These are phyloP conservation scores for Omphalea diandra DNA, from an alignment of 441 rosid genomes.

Conservation along the genomic window DNA sequence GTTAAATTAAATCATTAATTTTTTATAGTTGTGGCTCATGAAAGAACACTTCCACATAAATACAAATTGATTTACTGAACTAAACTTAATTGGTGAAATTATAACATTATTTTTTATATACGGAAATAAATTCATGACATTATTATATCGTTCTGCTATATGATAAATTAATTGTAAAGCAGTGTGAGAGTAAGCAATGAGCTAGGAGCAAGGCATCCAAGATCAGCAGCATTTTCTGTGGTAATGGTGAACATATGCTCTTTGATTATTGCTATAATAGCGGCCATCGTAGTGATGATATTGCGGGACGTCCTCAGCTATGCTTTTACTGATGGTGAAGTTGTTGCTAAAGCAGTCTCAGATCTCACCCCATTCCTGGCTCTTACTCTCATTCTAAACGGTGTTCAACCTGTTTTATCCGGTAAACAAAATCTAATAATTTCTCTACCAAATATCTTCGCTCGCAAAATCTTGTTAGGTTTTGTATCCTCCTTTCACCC, in stretches of 20 bases:
- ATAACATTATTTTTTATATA: too few relatives aligned
- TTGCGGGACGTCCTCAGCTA: slow-evolving; percentile 44
- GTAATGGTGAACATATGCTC: slow-evolving; percentile 34
- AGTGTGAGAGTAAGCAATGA: slow-evolving; percentile 57
- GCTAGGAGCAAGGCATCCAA: slow-evolving; percentile 49
- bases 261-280: slow-evolving; percentile 22
- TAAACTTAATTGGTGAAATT: too few relatives aligned
- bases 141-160: too few relatives aligned
- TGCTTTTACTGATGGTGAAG: slow-evolving; percentile 39
- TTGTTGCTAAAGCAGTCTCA: slow-evolving; percentile 41
- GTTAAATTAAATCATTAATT: too few relatives aligned
- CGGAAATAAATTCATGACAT: too few relatives aligned
- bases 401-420: slow-evolving; percentile 50
- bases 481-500: too few relatives aligned
- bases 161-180: not conserved
- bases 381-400: slow-evolving; percentile 37
- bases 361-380: slow-evolving; percentile 47
- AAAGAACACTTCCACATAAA: too few relatives aligned
- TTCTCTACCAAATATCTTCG: too few relatives aligned
- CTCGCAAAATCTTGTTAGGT: too few relatives aligned
- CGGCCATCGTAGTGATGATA: slow-evolving; percentile 31
- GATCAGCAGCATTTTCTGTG: slow-evolving; percentile 37
- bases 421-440: slow-evolving; percentile 31
- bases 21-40: too few relatives aligned
- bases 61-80: too few relatives aligned